Conservation (phyloP, 2,329 filamentous ascomycete species). For the Paecilomyces formosus region DNA sequence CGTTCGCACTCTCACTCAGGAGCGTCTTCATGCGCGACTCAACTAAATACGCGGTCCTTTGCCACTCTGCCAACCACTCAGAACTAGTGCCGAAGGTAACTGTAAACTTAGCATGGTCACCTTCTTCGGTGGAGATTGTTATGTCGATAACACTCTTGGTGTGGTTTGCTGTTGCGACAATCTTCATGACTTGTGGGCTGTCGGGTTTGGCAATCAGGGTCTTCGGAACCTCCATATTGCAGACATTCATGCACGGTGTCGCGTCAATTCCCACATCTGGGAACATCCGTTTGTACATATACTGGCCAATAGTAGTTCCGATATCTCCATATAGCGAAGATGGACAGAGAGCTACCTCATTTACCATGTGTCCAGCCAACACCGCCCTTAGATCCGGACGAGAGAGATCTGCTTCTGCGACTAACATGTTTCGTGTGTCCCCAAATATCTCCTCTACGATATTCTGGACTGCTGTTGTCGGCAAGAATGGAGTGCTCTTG, state of each 20-base stretch:
- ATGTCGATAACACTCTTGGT: background rate
- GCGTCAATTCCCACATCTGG: background rate
- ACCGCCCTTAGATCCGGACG: constrained; percentile 2
- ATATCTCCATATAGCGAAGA: constrained; percentile 10
- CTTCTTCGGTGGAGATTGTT: constrained; percentile 1
- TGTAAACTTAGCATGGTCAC: constrained; percentile 2
- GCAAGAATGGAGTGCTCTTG: constrained; percentile 44
- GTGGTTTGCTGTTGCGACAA: constrained; percentile 2
- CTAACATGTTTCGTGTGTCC: background rate
- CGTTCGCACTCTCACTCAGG: constrained; percentile 18
- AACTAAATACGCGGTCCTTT: constrained; percentile 20
- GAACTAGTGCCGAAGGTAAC: constrained; percentile 1
- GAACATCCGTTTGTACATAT: constrained; percentile 2
- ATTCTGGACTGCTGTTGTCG: constrained; percentile 55
- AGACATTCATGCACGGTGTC: constrained; percentile 2
- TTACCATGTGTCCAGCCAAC: constrained; percentile 5
- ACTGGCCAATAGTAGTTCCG: constrained; percentile 2
- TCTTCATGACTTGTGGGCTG: constrained; percentile 1
- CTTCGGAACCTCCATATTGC: constrained; percentile 4
- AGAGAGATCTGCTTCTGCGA: constrained; percentile 7
- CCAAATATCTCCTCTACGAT: constrained; percentile 50
- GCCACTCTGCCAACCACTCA: constrained; percentile 22
- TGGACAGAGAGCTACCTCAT: constrained; percentile 4
- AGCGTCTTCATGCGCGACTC: constrained; percentile 23
- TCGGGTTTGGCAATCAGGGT: constrained; percentile 3